A percentile compares a stretch with the other conserved stretches of the same genome.
Evolutionary conservation across 1,284 basidiomycete genomes (phyloP).

Genomic region (Boletus mariae): DNA sequence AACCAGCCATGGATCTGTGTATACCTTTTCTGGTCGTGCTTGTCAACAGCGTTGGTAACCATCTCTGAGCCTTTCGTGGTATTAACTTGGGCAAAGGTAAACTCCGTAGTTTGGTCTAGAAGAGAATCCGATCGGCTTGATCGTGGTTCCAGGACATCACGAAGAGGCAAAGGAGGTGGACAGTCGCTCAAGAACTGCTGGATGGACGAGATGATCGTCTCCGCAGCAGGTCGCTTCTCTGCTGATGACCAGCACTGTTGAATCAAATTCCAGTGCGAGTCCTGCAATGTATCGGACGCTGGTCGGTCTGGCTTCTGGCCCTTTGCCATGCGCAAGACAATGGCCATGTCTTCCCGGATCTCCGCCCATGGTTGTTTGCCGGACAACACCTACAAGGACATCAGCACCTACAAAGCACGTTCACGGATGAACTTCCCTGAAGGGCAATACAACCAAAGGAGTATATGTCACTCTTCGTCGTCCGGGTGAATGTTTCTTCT

Average conservation of each 20-base stretch:
- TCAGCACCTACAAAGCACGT: neutral
- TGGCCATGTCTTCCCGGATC: neutral
- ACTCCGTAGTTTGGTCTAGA: no score
- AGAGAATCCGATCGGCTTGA: no score
- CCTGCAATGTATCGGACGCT: neutral
- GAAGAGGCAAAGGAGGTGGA: no score
- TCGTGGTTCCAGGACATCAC: no score
- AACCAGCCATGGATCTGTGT: no score
- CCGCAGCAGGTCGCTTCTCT: no score
- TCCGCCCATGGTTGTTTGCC: neutral
- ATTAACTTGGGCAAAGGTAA: no score
- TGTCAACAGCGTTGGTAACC: no score
- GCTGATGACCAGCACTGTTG: neutral
- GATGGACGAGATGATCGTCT: no score
- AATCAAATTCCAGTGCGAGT: neutral
- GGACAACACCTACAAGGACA: neutral
- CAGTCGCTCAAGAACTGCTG: no score
- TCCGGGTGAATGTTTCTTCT: neutral
- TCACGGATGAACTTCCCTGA: neutral
- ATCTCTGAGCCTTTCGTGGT: no score
- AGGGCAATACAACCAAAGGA: neutral
- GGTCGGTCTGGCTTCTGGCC: neutral
- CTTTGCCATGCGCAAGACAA: neutral
- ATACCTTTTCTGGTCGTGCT: no score
- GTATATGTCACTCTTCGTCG: neutral